Base-by-base conservation (phyloP, 352 stramenopile species). In the Pelagophyceae sp. region DNA sequence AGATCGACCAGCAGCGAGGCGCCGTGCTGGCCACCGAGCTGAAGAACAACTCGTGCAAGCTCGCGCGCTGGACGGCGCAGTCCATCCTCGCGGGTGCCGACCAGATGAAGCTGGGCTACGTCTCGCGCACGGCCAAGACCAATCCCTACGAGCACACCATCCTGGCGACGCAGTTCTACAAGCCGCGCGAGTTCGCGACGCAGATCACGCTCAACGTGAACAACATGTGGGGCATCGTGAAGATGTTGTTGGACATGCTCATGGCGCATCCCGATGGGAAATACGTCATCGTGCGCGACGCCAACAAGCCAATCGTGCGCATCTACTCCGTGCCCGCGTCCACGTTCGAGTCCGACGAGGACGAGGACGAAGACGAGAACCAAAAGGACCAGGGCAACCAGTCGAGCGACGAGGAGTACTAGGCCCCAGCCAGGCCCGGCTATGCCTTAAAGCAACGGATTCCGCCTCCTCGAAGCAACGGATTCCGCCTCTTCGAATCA, bases 21-120 rank as follows among this genome's bases (percentile, higher is more conserved):
- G 93, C 95, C 58, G 94, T 99, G 33, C 83, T 99, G 37, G 95
- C 94, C 2, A 98, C 95, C 75, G 96, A 99, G 85, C 87, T 99
- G 69, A 98, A 99, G 91, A 99, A 99, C 87, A 99, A 99, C 84
- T 92, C 91, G 58, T 96, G 89, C 88, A 98, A 98, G 85, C 83
- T 99, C 65, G 95, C 94, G 72, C 98, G 97, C 84, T 99, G 95
- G 95, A 98, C 93, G 31, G 95, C 94, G 27, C 93, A 98, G 86
- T 93, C 93, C 27, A 85, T 99, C 29, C 85, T 99, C 76, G 87
- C 93, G 11, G 95, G 94, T 72, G 92, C 96, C 35, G 93, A 98
- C 82, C 90, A 97, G 83, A 98, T 99, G 93, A 98, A 98, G 88
- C 87, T 98, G 81, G 95, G 95, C 64, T 98, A 98, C 79, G 95